These are phyloP conservation scores for Jacaranda copaia DNA, from an alignment of 257 asterid genomes.

Conservation along the genomic window DNA sequence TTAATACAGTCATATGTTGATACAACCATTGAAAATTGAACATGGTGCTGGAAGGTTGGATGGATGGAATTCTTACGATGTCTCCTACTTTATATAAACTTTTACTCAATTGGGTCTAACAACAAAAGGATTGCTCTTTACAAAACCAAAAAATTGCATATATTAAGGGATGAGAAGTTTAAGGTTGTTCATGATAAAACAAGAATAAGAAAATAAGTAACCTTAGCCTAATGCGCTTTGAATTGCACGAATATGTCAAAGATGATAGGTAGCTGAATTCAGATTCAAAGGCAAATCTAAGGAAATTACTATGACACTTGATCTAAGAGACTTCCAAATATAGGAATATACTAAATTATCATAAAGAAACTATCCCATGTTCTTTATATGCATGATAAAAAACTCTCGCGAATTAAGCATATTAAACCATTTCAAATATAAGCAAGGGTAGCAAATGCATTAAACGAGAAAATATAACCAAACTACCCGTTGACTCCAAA, in stretches of 20 bases:
- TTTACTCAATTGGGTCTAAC: conserved; percentile 46
- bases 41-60: conserved; percentile 32
- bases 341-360: neutral
- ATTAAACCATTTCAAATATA: neutral
- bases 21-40: conserved; percentile 38
- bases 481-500: too few relatives aligned
- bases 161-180: conserved; percentile 9
- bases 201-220: neutral
- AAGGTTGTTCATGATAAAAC: neutral
- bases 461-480: neutral
- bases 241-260: too few relatives aligned
- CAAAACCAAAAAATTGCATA: conserved; percentile 37
- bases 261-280: too few relatives aligned
- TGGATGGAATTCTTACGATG: conserved; percentile 36
- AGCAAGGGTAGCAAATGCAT: neutral
- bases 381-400: too few relatives aligned
- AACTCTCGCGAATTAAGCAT: neutral
- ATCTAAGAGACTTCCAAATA: neutral
- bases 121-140: conserved; percentile 42
- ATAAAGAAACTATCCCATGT: neutral
- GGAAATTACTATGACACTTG: neutral
- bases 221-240: too few relatives aligned
- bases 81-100: neutral
- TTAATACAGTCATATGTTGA: conserved; percentile 34
- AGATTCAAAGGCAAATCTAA: too few relatives aligned